phyloP scores from a whole-genome alignment of 352 stramenopile species.

The Phytophthora litchii region DNA sequence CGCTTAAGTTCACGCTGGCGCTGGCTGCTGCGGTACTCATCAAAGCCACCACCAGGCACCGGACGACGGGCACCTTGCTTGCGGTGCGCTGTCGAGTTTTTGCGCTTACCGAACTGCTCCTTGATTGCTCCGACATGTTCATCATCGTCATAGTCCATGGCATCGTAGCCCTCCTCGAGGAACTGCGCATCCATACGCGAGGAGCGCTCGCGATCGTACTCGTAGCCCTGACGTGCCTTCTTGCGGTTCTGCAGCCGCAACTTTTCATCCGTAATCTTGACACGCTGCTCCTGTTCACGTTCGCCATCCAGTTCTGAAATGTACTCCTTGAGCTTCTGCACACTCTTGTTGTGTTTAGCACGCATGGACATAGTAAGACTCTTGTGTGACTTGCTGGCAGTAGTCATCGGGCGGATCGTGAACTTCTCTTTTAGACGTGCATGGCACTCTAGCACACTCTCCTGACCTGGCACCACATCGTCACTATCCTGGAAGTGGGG shows the following conservation, averaged over 20 bases:
- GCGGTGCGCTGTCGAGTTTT: slow-evolving; percentile 30
- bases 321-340: slow-evolving; percentile 87
- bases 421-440: slow-evolving; percentile 83
- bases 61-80: slow-evolving; percentile 48
- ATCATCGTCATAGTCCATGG: slow-evolving; percentile 82
- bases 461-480: slow-evolving; percentile 66
- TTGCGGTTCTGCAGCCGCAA: slow-evolving; percentile 85
- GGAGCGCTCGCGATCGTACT: slow-evolving; percentile 74
- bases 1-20: slow-evolving; percentile 41
- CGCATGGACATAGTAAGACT: slow-evolving; percentile 91
- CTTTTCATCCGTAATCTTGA: slow-evolving; percentile 88
- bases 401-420: slow-evolving; percentile 88
- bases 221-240: slow-evolving; percentile 82
- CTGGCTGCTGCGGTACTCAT: slow-evolving; percentile 77
- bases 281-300: slow-evolving; percentile 80
- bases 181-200: slow-evolving; percentile 87
- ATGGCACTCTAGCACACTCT: slow-evolving; percentile 86
- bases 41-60: slow-evolving; percentile 70
- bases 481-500: slow-evolving; percentile 63
- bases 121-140: slow-evolving; percentile 87
- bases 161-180: slow-evolving; percentile 80
- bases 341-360: slow-evolving; percentile 89
- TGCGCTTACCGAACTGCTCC: slow-evolving; percentile 78
- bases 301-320: slow-evolving; percentile 87
- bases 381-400: slow-evolving; percentile 84